phyloP scores from a whole-genome alignment of 139 green algal genomes.

The Nannochloris sp. region DNA sequence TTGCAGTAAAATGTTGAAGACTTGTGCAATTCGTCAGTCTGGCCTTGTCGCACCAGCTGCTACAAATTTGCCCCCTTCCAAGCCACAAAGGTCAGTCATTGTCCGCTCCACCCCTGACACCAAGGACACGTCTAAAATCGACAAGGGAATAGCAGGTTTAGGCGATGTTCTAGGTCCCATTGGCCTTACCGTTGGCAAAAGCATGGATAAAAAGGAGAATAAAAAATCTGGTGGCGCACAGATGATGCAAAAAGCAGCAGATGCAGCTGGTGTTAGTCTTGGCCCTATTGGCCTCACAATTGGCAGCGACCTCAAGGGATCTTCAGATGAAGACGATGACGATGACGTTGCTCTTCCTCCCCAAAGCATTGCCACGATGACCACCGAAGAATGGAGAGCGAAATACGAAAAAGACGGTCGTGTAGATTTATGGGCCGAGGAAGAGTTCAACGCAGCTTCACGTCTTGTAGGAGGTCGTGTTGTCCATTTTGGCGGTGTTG shows the following conservation, averaged over 20 bases:
- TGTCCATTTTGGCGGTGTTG: conserved; percentile 55
- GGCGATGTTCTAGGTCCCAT: conserved; percentile 63
- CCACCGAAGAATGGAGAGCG: conserved; percentile 69
- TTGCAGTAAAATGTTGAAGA: too few species aligned
- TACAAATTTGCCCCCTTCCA: too few species aligned
- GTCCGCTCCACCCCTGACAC: too few species aligned
- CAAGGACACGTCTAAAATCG: background rate
- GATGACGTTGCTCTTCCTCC: background rate
- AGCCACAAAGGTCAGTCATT: too few species aligned
- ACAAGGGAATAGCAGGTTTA: conserved; percentile 7
- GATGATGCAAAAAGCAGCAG: conserved; percentile 19
- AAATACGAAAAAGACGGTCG: conserved; percentile 71
- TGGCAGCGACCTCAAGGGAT: conserved; percentile 10
- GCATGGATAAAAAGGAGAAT: conserved; percentile 8
- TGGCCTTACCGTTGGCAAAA: conserved; percentile 42
- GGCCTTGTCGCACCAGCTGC: too few species aligned
- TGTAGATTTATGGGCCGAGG: conserved; percentile 86
- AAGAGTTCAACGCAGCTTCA: conserved; percentile 91
- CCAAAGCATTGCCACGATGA: conserved; percentile 58
- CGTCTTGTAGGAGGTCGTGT: conserved; percentile 65
- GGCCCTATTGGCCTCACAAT: conserved; percentile 62
- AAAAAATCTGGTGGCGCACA: conserved; percentile 12
- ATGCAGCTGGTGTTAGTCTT: conserved; percentile 34
- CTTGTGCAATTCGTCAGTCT: too few species aligned
- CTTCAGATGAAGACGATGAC: background rate